Base-by-base conservation (phyloP, 2,329 filamentous ascomycete species). In the Zymoseptoria tritici region DNA sequence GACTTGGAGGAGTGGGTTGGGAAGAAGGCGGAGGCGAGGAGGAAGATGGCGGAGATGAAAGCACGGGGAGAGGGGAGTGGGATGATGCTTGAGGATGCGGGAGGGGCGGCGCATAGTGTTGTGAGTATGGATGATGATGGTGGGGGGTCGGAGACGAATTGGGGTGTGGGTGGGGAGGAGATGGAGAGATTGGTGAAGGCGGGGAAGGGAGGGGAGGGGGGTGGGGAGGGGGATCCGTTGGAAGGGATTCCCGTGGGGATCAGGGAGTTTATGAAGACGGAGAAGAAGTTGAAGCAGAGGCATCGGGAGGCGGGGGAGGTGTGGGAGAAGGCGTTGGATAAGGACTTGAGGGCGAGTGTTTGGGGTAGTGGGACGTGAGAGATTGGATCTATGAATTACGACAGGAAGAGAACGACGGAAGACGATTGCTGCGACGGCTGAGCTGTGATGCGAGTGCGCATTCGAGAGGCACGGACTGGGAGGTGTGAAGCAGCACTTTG, bases 181-280 rank as follows among this genome's bases (percentile, higher is more conserved):
- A 49, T 53, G n/a, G 58, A 59, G 13, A 52, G 52, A 16, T 54
- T 57, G 13, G 36, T 42, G 36, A 2, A 5, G 36, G 16, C 11
- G 11, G 36, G 36, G 36, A 46, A 46, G 36, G 36, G 69, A 69
- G 51, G 78, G 75, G 55, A 51, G 3, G 60, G 24, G 29, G 58
- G 59, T 31, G 60, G 54, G 13, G 64, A 50, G 2, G 58, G 59
- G 68, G 80, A 84, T 57, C 72, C 96, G 42, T 95, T 96, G 69
- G 83, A 84, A 55, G 85, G 84, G 66, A 86, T 99, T 56, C 93
- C 94, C 0, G 89, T 97, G 9, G 94, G 93, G 0, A 97, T 99
- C 65, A 81, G 90, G 62, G 93, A 96, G 74, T 99, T 99, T 70
- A 97, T 99, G 93, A 91, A 88, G 79, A 91, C 88, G 61, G 94